Evolutionary conservation across 768 basidiomycete species (phyloP).

Genomic region (Mycena haematopus): DNA sequence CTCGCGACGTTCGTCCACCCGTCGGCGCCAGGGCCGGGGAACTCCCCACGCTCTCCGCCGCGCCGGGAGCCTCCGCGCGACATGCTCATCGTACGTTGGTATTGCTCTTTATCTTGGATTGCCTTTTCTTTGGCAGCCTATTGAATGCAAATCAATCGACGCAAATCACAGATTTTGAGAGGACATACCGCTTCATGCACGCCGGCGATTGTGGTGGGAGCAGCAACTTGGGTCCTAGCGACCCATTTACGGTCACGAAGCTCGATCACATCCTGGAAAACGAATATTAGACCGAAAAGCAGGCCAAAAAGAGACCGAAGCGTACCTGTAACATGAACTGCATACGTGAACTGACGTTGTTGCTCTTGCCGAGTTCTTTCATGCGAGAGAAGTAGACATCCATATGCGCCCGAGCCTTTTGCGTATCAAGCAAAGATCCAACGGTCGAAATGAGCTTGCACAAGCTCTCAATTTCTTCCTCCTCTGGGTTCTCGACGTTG

Average conservation of each 20-base stretch:
- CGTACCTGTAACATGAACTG: constrained; percentile 94
- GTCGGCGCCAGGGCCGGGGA: constrained; percentile 69
- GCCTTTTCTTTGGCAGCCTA: constrained; percentile 88
- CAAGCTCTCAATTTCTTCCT: constrained; percentile 96
- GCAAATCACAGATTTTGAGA: constrained; percentile 3
- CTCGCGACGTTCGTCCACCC: constrained; percentile 83
- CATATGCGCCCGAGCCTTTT: constrained; percentile 85
- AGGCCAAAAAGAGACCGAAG: constrained; percentile 21
- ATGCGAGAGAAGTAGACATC: constrained; percentile 93
- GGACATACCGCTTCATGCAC: constrained; percentile 82
- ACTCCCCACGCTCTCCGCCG: constrained; percentile 72
- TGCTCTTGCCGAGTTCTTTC: constrained; percentile 78
- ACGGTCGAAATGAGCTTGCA: constrained; percentile 94
- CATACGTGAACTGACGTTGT: constrained; percentile 84
- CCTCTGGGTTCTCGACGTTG: constrained; percentile 94
- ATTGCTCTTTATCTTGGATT: constrained; percentile 63
- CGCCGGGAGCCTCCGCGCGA: constrained; percentile 91
- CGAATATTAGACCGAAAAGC: constrained; percentile 13
- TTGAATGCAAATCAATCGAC: constrained; percentile 12
- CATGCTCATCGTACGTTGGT: constrained; percentile 72
- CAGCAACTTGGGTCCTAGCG: constrained; percentile 70
- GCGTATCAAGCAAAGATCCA: constrained; percentile 80
- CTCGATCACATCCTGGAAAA: constrained; percentile 84
- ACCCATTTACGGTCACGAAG: constrained; percentile 86
- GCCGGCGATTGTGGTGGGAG: constrained; percentile 87